These are phyloP conservation scores for Phyllosticta capitalensis DNA, from an alignment of 2,329 filamentous ascomycete genomes.

Conservation along the genomic window DNA sequence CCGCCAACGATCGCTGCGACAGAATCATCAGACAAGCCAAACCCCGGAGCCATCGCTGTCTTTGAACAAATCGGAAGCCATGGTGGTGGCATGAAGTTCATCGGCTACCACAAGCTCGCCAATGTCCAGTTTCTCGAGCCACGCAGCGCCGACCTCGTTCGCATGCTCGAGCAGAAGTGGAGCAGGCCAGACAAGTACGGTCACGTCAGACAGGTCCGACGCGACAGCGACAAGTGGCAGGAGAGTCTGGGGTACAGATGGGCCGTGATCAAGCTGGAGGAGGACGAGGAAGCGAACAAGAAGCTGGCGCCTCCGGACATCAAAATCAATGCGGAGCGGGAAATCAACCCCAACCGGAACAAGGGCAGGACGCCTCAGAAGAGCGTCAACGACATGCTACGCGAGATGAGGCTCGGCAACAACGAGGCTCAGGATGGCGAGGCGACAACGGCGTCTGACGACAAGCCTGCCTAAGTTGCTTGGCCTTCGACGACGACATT, in stretches of 20 bases:
- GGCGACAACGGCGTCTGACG: not conserved
- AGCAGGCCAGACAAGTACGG: slow-evolving; percentile 13
- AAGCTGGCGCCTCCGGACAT: slow-evolving; percentile 16
- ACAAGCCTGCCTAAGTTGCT: not conserved
- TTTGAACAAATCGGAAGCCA: slow-evolving; percentile 15
- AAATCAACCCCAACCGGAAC: not conserved
- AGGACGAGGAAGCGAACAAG: slow-evolving; percentile 16
- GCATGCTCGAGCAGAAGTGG: slow-evolving; percentile 25
- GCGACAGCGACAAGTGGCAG: slow-evolving; percentile 16
- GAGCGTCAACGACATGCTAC: slow-evolving; percentile 21
- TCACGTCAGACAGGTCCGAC: slow-evolving; percentile 12
- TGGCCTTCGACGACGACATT: not conserved
- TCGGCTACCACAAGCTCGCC: slow-evolving; percentile 18
- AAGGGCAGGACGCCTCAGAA: slow-evolving; percentile 10
- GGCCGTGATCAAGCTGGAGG: slow-evolving; percentile 23
- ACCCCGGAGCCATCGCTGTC: slow-evolving; percentile 14
- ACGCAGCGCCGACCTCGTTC: slow-evolving; percentile 14
- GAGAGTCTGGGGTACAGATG: slow-evolving; percentile 18
- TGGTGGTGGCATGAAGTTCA: slow-evolving; percentile 14
- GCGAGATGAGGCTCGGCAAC: slow-evolving; percentile 16
- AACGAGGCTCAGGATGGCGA: not conserved
- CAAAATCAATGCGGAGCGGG: slow-evolving; percentile 10
- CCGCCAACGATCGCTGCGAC: not conserved
- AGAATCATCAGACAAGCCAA: not conserved
- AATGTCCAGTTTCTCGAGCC: slow-evolving; percentile 17